Conservation (phyloP, 768 basidiomycete species). For the Obba rivulosa region DNA sequence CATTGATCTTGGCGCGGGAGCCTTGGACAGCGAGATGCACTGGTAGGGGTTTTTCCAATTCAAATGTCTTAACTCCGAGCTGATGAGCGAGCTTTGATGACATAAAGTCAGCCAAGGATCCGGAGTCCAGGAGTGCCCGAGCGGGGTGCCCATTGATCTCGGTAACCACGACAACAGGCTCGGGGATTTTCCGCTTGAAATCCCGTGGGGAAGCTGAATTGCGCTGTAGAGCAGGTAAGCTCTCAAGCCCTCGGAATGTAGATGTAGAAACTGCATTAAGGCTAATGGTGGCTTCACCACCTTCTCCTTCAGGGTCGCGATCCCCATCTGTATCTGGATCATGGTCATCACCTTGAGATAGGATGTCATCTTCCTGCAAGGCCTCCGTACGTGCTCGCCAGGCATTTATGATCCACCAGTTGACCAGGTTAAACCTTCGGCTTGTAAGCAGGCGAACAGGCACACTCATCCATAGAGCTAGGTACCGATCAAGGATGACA, state of each 20-base stretch:
- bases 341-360: too few relatives aligned
- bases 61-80: conserved; percentile 20
- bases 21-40: conserved; percentile 38
- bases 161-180: conserved; percentile 28
- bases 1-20: conserved; percentile 33
- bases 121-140: conserved; percentile 32
- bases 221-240: conserved; percentile 5
- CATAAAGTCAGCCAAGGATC: conserved; percentile 38
- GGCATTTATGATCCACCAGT: too few relatives aligned
- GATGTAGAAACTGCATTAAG: neutral
- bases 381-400: too few relatives aligned
- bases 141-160: conserved; percentile 29
- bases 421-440: neutral
- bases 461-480: neutral
- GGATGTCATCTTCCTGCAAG: too few relatives aligned
- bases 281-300: neutral
- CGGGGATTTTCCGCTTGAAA: conserved; percentile 18
- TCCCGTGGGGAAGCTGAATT: conserved; percentile 10
- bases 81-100: conserved; percentile 33
- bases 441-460: neutral
- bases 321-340: too few relatives aligned
- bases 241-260: too few relatives aligned
- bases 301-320: too few relatives aligned
- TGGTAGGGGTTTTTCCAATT: conserved; percentile 27
- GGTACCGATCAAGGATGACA: too few relatives aligned